Base-by-base conservation (phyloP, 1,284 basidiomycete genomes). In the Naganishia sp. region DNA sequence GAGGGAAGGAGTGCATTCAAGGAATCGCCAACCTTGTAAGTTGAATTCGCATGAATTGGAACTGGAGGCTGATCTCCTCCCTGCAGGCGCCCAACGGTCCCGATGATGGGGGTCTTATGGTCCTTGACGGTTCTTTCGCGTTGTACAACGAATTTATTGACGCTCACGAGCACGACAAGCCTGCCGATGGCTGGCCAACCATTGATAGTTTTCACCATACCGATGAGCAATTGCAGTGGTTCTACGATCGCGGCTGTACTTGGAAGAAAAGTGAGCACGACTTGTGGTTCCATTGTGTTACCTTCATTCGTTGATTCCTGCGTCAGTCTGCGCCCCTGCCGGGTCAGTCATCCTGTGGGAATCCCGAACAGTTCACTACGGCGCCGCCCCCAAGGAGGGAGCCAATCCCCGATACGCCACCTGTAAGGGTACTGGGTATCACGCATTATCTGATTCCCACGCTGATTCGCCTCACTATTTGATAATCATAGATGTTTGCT, bases 91-190 rank as follows among this genome's bases (percentile, higher is more conserved):
- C 61, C 18, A 80, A 81, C 69, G 81, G 80, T 4, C 76, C 76
- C 0, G 66, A 77, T 45, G 81, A 82, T 55, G 81, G 81, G 43
- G 80, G 80, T 13, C 73, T 82, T 15, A 76, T 80, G 73, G 76
- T 81, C 47, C 75, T 80, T 66, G 73, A 76, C 52, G 77, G 77
- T 13, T 75, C 74, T 13, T 71, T 74, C 39, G 64, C 71, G 9
- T 69, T 80, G 2, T 75, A 77, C 52, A 72, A 72, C 63, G 68
- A 80, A 66, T 79, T 75, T 71, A 78, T 80, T 63, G 73, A 74
- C 42, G 71, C 72, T 18, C 74, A 76, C 69, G 73, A 72, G 4
- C 47, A 75, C 45, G 71, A 76, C 21, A 43, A 67, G 52, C 77
- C 77, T 13, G 71, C 70, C 17, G 77, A 72, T 2, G 77, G 77